A percentile compares a stretch with the other conserved stretches of the same genome.
These are phyloP conservation scores for Alternaria atra DNA, from an alignment of 2,329 filamentous ascomycete genomes.

Conservation along the genomic window DNA sequence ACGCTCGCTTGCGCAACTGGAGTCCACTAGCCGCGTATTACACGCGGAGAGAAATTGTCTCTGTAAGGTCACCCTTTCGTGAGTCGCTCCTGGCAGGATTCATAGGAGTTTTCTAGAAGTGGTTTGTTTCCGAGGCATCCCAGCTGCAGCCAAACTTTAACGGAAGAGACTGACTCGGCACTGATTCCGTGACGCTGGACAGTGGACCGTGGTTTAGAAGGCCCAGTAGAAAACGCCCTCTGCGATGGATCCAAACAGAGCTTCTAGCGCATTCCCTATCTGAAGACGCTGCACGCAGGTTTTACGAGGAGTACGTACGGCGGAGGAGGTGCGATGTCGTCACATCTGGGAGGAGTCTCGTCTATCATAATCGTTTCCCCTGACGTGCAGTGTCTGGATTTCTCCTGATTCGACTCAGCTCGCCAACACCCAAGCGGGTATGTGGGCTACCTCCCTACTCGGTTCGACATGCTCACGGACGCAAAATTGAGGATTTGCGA, in stretches of 20 bases:
- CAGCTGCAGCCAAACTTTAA: slow-evolving; percentile 25
- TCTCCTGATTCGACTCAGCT: slow-evolving; percentile 20
- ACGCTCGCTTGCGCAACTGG: slow-evolving; percentile 1
- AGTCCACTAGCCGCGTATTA: neutral
- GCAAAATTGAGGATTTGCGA: slow-evolving; percentile 21
- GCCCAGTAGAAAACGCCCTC: slow-evolving; percentile 6
- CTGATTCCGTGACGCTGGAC: slow-evolving; percentile 16
- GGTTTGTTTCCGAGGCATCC: slow-evolving; percentile 15
- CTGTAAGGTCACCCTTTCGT: neutral
- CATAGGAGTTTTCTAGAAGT: slow-evolving; percentile 11
- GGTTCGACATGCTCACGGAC: slow-evolving; percentile 17
- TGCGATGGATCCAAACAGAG: slow-evolving; percentile 22
- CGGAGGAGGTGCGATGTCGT: slow-evolving; percentile 2
- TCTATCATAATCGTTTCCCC: slow-evolving; percentile 1
- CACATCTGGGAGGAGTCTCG: neutral
- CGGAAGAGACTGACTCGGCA: slow-evolving; percentile 25
- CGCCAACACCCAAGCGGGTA: slow-evolving; percentile 1
- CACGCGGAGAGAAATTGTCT: neutral
- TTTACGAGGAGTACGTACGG: slow-evolving; percentile 12
- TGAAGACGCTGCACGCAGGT: slow-evolving; percentile 14
- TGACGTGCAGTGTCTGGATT: slow-evolving; percentile 5
- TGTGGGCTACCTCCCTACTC: slow-evolving; percentile 14
- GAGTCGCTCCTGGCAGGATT: neutral
- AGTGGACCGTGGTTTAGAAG: slow-evolving; percentile 16
- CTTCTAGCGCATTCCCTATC: slow-evolving; percentile 31